Evolutionary conservation across 257 asterid genomes (phyloP).

Genomic region (Catharanthus roseus): DNA sequence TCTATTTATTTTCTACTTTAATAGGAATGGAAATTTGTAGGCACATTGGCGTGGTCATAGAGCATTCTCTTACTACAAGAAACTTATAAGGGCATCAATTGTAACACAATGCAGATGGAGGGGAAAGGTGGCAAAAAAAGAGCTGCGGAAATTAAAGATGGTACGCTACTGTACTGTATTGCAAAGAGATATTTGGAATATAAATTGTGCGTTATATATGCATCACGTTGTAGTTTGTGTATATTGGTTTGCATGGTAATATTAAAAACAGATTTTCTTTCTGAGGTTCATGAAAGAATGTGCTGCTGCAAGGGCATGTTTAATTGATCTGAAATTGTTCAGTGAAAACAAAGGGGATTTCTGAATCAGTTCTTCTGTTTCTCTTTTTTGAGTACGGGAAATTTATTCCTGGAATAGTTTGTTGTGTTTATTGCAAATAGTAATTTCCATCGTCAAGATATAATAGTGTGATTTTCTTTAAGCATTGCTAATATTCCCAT

Average conservation of each 20-base stretch:
- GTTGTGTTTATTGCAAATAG: background rate
- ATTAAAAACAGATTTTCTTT: background rate
- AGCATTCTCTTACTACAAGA: constrained; percentile 62
- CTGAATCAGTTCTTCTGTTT: background rate
- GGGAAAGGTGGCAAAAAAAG: constrained; percentile 66
- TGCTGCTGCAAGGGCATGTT: background rate
- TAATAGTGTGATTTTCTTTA: background rate
- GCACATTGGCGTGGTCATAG: constrained; percentile 80
- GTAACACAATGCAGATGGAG: constrained; percentile 90
- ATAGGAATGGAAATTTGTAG: constrained; percentile 41
- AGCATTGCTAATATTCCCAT: background rate
- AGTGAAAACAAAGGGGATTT: background rate
- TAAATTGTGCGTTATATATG: background rate
- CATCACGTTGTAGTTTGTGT: background rate
- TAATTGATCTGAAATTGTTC: background rate
- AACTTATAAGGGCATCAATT: constrained; percentile 58
- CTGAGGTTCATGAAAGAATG: background rate
- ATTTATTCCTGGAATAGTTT: background rate
- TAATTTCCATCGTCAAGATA: background rate
- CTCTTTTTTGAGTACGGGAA: background rate
- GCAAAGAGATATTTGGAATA: background rate
- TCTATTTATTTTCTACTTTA: constrained; percentile 18
- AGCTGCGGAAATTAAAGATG: constrained; percentile 84
- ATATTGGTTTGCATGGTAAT: background rate
- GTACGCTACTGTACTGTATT: constrained; percentile 25